These are phyloP conservation scores for Fusarium aywerte DNA, from an alignment of 2,329 filamentous ascomycete species.

Conservation along the genomic window DNA sequence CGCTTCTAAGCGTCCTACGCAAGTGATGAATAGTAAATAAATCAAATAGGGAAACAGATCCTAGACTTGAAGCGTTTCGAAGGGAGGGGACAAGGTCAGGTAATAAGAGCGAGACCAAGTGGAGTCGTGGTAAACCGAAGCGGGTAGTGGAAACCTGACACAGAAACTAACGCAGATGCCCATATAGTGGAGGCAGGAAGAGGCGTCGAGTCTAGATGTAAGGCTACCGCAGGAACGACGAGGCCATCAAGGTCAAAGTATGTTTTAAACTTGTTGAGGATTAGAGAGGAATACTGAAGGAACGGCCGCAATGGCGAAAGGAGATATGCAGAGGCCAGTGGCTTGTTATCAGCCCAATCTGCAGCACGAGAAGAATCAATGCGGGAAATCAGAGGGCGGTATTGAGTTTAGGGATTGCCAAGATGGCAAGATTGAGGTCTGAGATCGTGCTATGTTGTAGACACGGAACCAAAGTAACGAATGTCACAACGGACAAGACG, in stretches of 20 bases:
- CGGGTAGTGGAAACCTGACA: conserved; percentile 34
- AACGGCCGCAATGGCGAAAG: conserved; percentile 21
- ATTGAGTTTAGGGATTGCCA: conserved; percentile 24
- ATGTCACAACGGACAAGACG: conserved; percentile 16
- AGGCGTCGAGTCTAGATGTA: conserved; percentile 44
- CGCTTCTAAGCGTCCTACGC: conserved; percentile 38
- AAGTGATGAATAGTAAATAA: conserved; percentile 22
- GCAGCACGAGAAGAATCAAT: conserved; percentile 8
- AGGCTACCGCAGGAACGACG: conserved; percentile 34
- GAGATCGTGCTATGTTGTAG: conserved; percentile 8
- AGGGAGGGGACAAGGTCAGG: conserved; percentile 38
- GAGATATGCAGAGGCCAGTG: conserved; percentile 28
- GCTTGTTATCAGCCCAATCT: conserved; percentile 34
- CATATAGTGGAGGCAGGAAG: conserved; percentile 39
- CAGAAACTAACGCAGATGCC: conserved; percentile 35
- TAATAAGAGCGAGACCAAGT: conserved; percentile 37
- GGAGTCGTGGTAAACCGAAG: conserved; percentile 32
- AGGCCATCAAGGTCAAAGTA: conserved; percentile 23
- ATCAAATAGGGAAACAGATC: conserved; percentile 16
- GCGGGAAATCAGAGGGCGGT: not conserved
- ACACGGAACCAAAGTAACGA: conserved; percentile 20
- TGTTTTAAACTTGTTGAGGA: conserved; percentile 8
- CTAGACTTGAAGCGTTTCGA: conserved; percentile 18
- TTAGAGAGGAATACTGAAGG: conserved; percentile 3
- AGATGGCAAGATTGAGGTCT: conserved; percentile 10